Evolutionary conservation across 2,329 filamentous ascomycete genomes (phyloP), one percentile per base, ranked within the genome.

Genomic region (Alternaria panax): DNA sequence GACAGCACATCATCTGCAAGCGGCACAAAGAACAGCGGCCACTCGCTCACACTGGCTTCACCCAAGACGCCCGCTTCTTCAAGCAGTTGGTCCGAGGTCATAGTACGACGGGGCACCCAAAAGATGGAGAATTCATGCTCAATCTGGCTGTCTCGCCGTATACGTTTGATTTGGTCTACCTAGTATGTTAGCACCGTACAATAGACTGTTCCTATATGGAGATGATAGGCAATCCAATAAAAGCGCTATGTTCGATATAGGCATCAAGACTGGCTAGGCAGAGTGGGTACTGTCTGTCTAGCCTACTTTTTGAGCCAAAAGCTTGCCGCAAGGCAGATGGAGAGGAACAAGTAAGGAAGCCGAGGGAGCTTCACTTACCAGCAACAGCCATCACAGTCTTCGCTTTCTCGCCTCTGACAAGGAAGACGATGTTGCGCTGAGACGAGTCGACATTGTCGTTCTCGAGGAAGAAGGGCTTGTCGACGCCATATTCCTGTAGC

Each of bases 81-180:
- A 38, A 99, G 84, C 48, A 98, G 86, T 75, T 93, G 90, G 76
- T 98, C 93, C 68, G 92, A 95, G 54, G 98, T 90, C 54, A 96
- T 83, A 4, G 95, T 98, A 62, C 95, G 90, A 58, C 95, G 88
- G 6, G 96, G 94, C 41, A 96, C 91, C 92, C 95, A 98, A 76
- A 97, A 94, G 69, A 99, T 90, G 64, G 93, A 94, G 76, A 98
- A 97, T 71, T 99, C 94, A 85, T 99, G 95, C 67, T 93, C 92
- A 46, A 90, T 92, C 72, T 92, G 90, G 75, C 91, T 93, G 78
- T 95, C 92, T 73, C 90, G 90, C 71, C 94, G 92, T 59, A 98
- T 84, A 61, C 92, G 89, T 78, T 93, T 94, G 70, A 98, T 93
- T 82, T 98, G 93, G 69, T 92, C 94, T 97, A 61, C 74, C 51